Base-by-base conservation (phyloP, 2,329 filamentous ascomycete species). In the Lachnellula hyalina region DNA sequence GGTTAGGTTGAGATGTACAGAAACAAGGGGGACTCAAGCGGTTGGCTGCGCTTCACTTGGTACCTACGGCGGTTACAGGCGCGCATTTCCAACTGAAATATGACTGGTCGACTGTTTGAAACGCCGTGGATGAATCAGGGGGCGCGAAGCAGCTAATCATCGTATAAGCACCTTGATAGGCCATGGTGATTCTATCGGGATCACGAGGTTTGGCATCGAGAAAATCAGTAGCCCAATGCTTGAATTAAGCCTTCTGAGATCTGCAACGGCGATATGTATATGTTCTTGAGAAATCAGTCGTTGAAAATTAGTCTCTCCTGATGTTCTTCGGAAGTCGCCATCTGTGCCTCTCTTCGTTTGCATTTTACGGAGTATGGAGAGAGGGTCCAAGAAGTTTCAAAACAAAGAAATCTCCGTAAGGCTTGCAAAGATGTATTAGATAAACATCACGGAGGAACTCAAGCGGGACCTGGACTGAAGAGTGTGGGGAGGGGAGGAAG, bases 81-180 rank as follows among this genome's bases (percentile, higher is more conserved):
- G 41, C 47, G 36, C 19, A 47, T 49, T 34, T 54, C 49, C 47
- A 23, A 15, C 3, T 12, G 38, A 12, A 38, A 14, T 54, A 11
- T 56, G 32, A 59, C 48, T 59, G 57, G 57, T 38, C 34, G 23
- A 50, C 5, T 52, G 57, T 59, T 59, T 56, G 51, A 59, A 59
- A 54, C 57, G 48, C 28, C 28, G 21, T 36, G 23, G 49, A 28
- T 23, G n/a, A 47, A 21, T 40, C 5, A 15, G 19, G n/a, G 19
- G 14, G 50, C 41, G 21, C 25, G 12, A 34, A 47, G 42, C 23
- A 38, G 48, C 48, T 28, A 50, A 41, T 53, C 49, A 35, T 41
- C 17, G 32, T 32, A n/a, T 19, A 17, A 11, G 19, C 21, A 23
- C 8, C 7, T 47, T 54, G 40, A 58, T 56, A 49, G 56, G 53